Percentiles rank a stretch among this genome's conserved stretches.
phyloP scores from a whole-genome alignment of 106 monocot genomes.

The Dactylorhiza incarnata region DNA sequence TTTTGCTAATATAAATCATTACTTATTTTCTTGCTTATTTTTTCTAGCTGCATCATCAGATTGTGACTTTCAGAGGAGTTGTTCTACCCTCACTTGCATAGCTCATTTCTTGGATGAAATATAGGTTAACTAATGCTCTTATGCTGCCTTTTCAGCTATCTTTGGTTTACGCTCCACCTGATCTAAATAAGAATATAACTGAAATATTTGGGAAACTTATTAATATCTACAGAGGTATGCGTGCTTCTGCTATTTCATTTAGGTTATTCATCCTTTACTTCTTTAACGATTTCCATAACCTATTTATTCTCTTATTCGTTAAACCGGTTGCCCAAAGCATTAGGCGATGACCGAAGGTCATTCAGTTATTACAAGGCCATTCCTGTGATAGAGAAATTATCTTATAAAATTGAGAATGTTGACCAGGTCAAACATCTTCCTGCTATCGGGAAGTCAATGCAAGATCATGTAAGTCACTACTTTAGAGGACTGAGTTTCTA shows the following conservation, averaged over 20 bases:
- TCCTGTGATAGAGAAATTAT: constrained; percentile 84
- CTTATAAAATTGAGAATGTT: constrained; percentile 71
- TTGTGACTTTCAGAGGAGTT: neutral
- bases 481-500: neutral
- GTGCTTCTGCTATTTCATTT: neutral
- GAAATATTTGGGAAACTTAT: constrained; percentile 91
- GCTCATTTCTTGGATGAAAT: neutral
- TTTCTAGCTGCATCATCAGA: neutral
- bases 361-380: constrained; percentile 99
- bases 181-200: constrained; percentile 74
- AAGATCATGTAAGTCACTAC: constrained; percentile 73
- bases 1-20: neutral
- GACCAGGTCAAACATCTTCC: constrained; percentile 93
- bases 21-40: neutral
- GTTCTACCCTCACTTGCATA: neutral
- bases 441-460: constrained; percentile 82
- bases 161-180: constrained; percentile 63
- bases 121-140: neutral
- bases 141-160: constrained; percentile 27
- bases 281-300: neutral
- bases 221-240: constrained; percentile 78
- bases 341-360: constrained; percentile 92
- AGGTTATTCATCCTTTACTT: neutral
- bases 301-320: constrained; percentile 1
- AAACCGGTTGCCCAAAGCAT: constrained; percentile 31